These are phyloP conservation scores for Claviceps lovelessii DNA, from an alignment of 2,329 filamentous ascomycete species.

Conservation along the genomic window DNA sequence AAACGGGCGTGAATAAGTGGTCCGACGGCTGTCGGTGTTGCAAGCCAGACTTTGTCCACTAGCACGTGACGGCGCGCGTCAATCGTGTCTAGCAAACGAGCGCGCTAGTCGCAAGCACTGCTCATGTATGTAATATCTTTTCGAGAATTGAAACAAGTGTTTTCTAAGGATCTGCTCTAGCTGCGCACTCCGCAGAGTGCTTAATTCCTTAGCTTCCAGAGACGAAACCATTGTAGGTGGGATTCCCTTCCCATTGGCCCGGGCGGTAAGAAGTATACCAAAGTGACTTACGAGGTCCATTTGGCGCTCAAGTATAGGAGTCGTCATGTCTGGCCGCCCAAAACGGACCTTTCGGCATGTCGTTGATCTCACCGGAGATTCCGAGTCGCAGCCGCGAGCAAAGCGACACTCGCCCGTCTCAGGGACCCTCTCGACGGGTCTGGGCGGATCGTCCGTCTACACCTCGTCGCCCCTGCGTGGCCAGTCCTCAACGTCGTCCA, in stretches of 20 bases:
- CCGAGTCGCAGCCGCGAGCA: constrained; percentile 10
- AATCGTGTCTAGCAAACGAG: background rate
- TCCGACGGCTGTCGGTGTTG: background rate
- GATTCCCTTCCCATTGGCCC: background rate
- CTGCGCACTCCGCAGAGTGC: background rate
- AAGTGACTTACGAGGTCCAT: background rate
- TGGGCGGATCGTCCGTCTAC: constrained; percentile 10
- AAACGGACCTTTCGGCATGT: constrained; percentile 24
- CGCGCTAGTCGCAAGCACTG: background rate
- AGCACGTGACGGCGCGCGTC: constrained; percentile 3
- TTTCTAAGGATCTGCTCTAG: background rate
- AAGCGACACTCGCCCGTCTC: constrained; percentile 15
- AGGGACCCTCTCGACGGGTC: constrained; percentile 6
- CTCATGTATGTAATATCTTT: background rate
- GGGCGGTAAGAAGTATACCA: background rate
- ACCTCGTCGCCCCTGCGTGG: constrained; percentile 1
- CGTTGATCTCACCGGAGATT: constrained; percentile 29
- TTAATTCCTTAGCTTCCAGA: background rate
- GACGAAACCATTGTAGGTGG: background rate
- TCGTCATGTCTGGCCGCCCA: constrained; percentile 5
- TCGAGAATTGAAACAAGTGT: background rate
- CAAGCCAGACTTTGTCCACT: background rate
- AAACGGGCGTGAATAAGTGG: constrained; percentile 5
- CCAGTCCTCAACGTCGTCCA: constrained; percentile 1
- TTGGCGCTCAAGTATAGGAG: background rate